Base-by-base conservation (phyloP, 306 rosid species). In the Fagus sylvatica region DNA sequence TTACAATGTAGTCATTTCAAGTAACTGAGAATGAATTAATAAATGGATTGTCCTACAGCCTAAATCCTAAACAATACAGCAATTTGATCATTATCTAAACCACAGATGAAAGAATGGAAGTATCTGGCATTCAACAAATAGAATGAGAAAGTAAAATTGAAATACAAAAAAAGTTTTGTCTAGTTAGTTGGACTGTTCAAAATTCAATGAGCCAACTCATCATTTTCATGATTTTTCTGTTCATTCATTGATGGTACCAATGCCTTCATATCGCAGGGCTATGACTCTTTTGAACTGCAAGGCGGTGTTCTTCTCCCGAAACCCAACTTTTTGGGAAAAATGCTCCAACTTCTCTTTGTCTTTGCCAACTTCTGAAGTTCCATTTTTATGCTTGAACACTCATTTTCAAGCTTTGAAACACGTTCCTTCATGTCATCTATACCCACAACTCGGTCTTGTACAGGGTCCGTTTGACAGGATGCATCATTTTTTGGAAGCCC, bases 361-460 rank as follows among this genome's bases (percentile, higher is more conserved):
- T 87, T 93, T 30, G 64, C 76, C 43, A 93, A 57, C 86, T 87
- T 91, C 75, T 85, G 84, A 40, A 93, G 90, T 81, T 93, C 96
- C 53, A 39, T 87, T 72, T 86, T 91, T 71, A 93, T 87, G 75
- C 76, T 76, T 53, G 93, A 81, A 78, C 98, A 91, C 54, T 93
- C 98, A 79, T 84, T 91, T 80, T 88, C 93, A 53, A 93, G 85
- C 87, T 90, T 91, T 49, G 80, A 87, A 30, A 93, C 89, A 10
- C 93, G 90, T 22, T 22, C 28, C 28, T 22, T 22, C 0, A 22
- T 22, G 88, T 85, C 89, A 28, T 82, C 85, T 60, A 41, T 69
- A 66, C 83, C 80, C 17, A 30, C 42, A 4, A 65, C 53, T 65
- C 59, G 68, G 32, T 65, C 79, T 40, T 22, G 28, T 22, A 22